Evolutionary conservation across 2,329 filamentous ascomycete species (phyloP).

Genomic region (Dothidotthia symphoricarpi): DNA sequence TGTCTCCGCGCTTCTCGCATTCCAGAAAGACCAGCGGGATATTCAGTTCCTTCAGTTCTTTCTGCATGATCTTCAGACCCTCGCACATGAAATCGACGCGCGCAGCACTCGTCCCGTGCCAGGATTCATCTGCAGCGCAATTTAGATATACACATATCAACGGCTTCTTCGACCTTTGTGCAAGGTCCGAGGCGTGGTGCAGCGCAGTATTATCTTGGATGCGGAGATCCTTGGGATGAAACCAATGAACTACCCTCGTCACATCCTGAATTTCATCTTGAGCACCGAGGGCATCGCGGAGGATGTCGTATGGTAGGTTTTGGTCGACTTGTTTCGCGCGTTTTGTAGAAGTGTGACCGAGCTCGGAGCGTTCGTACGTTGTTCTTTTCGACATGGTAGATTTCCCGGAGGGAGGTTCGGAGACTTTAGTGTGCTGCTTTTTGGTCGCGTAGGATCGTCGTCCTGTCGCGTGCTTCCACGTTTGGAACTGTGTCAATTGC

Average conservation of each 20-base stretch:
- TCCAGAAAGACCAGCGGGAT: conserved; percentile 51
- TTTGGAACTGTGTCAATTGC: conserved; percentile 2
- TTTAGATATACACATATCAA: conserved; percentile 50
- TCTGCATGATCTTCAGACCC: conserved; percentile 46
- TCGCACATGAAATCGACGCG: conserved; percentile 51
- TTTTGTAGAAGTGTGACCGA: conserved; percentile 49
- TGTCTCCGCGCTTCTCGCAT: conserved; percentile 44
- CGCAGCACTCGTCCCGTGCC: conserved; percentile 53
- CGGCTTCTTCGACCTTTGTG: conserved; percentile 44
- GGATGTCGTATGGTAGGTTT: conserved; percentile 45
- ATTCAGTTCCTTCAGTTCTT: conserved; percentile 48
- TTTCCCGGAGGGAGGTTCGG: no score
- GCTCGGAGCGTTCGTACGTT: conserved; percentile 32
- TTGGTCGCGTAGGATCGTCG: conserved; percentile 6
- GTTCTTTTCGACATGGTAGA: conserved; percentile 31
- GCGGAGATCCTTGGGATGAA: conserved; percentile 52
- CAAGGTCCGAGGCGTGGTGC: conserved; percentile 48
- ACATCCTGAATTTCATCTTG: conserved; percentile 42
- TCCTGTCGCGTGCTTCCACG: conserved; percentile 14
- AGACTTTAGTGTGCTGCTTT: conserved; percentile 4
- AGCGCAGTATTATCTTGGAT: conserved; percentile 52
- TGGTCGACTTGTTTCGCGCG: conserved; percentile 52
- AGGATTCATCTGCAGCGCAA: conserved; percentile 50
- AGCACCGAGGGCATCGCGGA: conserved; percentile 42
- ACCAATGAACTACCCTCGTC: conserved; percentile 52